Conservation (phyloP, 345 rosid species). For the Toxicodendron radicans region DNA sequence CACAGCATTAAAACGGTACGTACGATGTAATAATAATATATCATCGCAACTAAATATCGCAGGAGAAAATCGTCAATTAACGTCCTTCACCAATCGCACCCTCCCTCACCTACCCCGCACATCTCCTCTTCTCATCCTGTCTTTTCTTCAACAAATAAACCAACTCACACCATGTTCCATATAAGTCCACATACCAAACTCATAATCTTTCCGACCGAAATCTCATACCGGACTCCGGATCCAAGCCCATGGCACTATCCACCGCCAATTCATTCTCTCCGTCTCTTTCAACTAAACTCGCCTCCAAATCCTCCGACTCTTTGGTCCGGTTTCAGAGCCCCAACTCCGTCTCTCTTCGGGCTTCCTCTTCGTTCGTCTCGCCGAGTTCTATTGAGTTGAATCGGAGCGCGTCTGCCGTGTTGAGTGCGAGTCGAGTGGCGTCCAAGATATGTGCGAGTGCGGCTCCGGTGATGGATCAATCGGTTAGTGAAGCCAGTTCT, state of each 20-base stretch:
- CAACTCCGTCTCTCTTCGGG: conserved; percentile 27
- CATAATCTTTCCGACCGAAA: not conserved
- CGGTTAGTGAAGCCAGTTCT: conserved; percentile 38
- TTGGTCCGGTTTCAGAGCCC: conserved; percentile 32
- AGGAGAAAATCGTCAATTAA: not conserved
- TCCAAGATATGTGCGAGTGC: conserved; percentile 46
- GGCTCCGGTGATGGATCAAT: conserved; percentile 63
- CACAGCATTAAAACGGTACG: too few relatives aligned
- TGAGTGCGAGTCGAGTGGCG: conserved; percentile 18
- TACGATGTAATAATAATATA: not conserved
- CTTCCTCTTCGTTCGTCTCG: conserved; percentile 18
- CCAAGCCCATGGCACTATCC: conserved; percentile 50
- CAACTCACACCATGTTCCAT: conserved; percentile 6
- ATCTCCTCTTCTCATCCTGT: conserved; percentile 1
- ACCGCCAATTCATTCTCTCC: conserved; percentile 48
- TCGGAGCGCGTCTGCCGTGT: conserved; percentile 25
- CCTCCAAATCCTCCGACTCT: conserved; percentile 27
- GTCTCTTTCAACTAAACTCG: conserved; percentile 35
- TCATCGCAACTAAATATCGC: too few relatives aligned
- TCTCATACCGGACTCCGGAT: conserved; percentile 5
- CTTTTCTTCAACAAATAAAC: conserved; percentile 19
- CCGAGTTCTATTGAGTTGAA: conserved; percentile 25
- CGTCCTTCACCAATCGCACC: conserved; percentile 4
- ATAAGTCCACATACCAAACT: conserved; percentile 16
- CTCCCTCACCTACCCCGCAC: conserved; percentile 30